Evolutionary conservation across 805 yeast species (phyloP), one percentile per base, ranked within the genome.

Genomic region (Nakazawaea wickerhamii): DNA sequence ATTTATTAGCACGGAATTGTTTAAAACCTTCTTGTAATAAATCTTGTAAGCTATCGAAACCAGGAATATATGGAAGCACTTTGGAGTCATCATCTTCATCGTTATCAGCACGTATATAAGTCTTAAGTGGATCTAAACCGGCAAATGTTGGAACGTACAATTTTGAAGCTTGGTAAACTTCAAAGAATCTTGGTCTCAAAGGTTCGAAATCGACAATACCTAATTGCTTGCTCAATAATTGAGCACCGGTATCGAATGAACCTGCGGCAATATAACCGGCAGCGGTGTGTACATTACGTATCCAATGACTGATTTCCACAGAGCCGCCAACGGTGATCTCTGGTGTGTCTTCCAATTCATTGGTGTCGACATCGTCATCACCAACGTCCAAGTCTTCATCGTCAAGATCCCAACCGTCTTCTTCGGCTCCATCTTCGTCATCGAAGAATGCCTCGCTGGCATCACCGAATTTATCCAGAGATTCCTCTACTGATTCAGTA

Each of bases 181-280:
- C 91, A 60, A 85, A 52, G 68, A 93, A 93, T 48, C 96, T 75
- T 22, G 71, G 59, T 65, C 91, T 80, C 53, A 93, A 73, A 11
- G 98, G 98, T 55, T 81, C 95, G 59, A 95, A 91, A 52, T 86
- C 73, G 21, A 77, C 81, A 40, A 87, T 77, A 54, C 97, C 99
- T 35, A 82, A 71, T 64, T 95, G 99, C 56, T 91, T 84, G 68
- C 83, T 80, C 55, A 93, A 74, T 58, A 95, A 76, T 55, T 89
- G 95, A 30, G 96, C 93, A 30, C 98, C 99, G 41, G 91, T 84
- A 51, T 89, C 97, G 59, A 91, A 91, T 4, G 95, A 85, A 54
- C 99, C 99, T 2, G 96, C 89, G 2, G 99, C 97, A 55, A 84
- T 89, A 54, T 88, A 86, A 21, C 87, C 88, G 23, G 96, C 97